These are phyloP conservation scores for Sonneratia caseolaris DNA, from an alignment of 345 rosid species.

Conservation along the genomic window DNA sequence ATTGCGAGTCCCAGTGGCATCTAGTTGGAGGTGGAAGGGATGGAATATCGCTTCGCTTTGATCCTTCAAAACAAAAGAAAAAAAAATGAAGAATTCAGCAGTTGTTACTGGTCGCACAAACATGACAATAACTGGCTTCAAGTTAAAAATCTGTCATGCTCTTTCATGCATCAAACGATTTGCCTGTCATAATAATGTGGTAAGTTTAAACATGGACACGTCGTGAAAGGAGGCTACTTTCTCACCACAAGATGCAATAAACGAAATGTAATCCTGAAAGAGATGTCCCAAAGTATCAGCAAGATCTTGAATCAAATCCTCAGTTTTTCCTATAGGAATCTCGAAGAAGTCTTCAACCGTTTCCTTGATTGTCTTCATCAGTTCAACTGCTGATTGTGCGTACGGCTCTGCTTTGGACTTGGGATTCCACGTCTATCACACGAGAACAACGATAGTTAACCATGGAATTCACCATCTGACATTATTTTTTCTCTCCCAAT, in stretches of 20 bases:
- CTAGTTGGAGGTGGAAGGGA: constrained; percentile 77
- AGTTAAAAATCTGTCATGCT: too few species aligned
- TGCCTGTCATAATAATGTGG: too few species aligned
- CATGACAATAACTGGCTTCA: not conserved
- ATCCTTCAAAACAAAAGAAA: constrained; percentile 28
- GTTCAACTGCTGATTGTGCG: constrained; percentile 61
- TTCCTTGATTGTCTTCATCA: constrained; percentile 53
- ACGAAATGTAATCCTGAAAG: constrained; percentile 60
- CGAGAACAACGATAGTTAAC: not conserved
- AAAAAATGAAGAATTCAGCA: too few species aligned
- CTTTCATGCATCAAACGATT: too few species aligned
- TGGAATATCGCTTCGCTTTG: constrained; percentile 75
- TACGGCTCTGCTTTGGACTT: constrained; percentile 89
- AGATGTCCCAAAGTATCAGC: constrained; percentile 58
- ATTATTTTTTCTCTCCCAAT: too few species aligned
- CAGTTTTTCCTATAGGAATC: constrained; percentile 66
- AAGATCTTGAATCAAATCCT: constrained; percentile 61
- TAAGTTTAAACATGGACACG: not conserved
- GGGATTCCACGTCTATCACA: constrained; percentile 81
- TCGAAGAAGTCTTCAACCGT: constrained; percentile 71
- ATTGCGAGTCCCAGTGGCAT: constrained; percentile 64
- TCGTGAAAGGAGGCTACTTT: not conserved
- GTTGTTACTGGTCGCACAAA: not conserved
- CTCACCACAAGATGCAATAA: constrained; percentile 78
- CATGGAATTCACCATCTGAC: too few species aligned